Base-by-base conservation (phyloP, 1,284 basidiomycete species). In the Caloboletus inedulis region DNA sequence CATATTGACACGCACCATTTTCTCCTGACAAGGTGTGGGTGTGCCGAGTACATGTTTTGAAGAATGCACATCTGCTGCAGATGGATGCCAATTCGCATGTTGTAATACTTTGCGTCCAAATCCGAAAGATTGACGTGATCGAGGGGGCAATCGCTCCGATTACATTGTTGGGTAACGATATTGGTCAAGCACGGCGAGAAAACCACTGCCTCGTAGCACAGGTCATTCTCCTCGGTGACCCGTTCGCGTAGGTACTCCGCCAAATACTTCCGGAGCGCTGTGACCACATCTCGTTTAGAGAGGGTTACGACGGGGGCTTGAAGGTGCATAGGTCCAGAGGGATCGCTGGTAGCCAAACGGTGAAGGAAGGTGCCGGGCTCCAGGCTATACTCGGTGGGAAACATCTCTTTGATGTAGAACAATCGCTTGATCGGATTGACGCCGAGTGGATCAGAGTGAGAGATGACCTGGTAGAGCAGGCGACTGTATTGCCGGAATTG, bases 1-100 rank as follows among this genome's bases (percentile, higher is more conserved):
- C 12, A 29, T 18, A 31, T 19, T 19, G 7, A 29, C 30, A 56
- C 65, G 1, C 55, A 72, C 72, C 53, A 43, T 1, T 55, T 49
- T 9, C 55, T 55, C 37, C 34, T 51, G 7, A 7, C 23, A 7
- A 49, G 41, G 3, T 48, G n/a, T 18, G 64, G 62, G 46, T 57
- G 36, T 1, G 42, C 49, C 7, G 59, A 59, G 48, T 56, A 69
- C 55, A 42, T 63, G 16, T 46, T 52, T 29, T 78, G 73, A 46
- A 76, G 68, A 8, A 82, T 75, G 33, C 70, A 51, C 3, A 82
- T 74, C 52, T 82, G 80, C 43, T 76, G 73, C 1, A 82, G 59
- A 58, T 77, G 71, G 18, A 79, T 61, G 2, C 72, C 65, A 7
- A 81, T 63, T 3, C 74, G 74, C 5, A 51, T 7, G 37, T 75